Evolutionary conservation across 805 yeast genomes (phyloP).

Genomic region (Myxozyma neotropica): DNA sequence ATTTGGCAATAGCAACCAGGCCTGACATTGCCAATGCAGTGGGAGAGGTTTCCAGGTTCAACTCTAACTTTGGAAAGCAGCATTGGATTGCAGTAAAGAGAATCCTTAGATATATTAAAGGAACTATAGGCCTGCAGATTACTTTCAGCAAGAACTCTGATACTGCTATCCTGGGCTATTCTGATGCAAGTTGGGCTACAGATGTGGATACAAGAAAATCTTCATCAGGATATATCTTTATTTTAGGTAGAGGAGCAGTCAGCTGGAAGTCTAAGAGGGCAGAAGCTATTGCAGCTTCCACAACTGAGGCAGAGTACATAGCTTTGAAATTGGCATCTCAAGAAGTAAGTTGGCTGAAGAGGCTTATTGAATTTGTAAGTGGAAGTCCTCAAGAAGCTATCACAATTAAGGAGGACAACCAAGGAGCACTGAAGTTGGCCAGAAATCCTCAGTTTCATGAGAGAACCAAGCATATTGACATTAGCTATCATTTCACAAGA

Average conservation of each 20-base stretch:
- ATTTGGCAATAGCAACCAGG: too few species aligned
- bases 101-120: too few species aligned
- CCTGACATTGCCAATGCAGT: too few species aligned
- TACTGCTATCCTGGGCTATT: background rate
- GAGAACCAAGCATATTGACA: conserved; percentile 5
- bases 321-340: background rate
- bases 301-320: conserved; percentile 4
- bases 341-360: too few species aligned
- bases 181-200: background rate
- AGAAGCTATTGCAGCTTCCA: background rate
- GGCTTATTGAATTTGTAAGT: too few species aligned
- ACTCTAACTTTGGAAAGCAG: too few species aligned
- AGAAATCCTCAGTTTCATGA: conserved; percentile 8
- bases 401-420: background rate
- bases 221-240: background rate
- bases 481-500: too few species aligned
- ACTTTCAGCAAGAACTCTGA: too few species aligned
- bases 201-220: background rate
- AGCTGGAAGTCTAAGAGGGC: background rate
- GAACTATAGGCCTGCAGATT: too few species aligned
- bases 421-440: conserved; percentile 6
- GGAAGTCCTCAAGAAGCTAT: too few species aligned
- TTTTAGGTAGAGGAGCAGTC: background rate
- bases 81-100: too few species aligned
- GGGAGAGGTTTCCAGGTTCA: too few species aligned